phyloP scores from a whole-genome alignment of 371 early-diverging fungal genomes.

The Syncephalastrum monosporum region DNA sequence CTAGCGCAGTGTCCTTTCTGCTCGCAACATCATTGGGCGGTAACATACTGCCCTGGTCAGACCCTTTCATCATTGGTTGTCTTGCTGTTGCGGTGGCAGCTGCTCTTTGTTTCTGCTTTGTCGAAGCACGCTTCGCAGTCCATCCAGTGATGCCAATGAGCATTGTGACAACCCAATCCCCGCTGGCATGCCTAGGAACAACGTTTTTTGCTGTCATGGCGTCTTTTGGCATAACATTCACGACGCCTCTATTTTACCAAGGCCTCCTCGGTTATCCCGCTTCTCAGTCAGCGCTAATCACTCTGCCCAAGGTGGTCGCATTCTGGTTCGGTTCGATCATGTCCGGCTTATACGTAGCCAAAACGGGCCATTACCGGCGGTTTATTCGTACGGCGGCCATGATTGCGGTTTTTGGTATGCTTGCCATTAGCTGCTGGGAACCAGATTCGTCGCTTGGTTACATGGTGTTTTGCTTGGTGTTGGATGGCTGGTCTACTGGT shows the following conservation, averaged over 20 bases:
- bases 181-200: slow-evolving; percentile 34
- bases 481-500: slow-evolving; percentile 48
- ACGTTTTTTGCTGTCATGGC: slow-evolving; percentile 40
- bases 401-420: slow-evolving; percentile 18
- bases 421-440: slow-evolving; percentile 30
- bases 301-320: slow-evolving; percentile 35
- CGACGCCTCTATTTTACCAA: slow-evolving; percentile 41
- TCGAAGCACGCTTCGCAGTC: slow-evolving; percentile 59
- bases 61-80: slow-evolving; percentile 57
- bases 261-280: slow-evolving; percentile 36
- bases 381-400: slow-evolving; percentile 24
- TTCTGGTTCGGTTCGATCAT: slow-evolving; percentile 38
- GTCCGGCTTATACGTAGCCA: slow-evolving; percentile 42
- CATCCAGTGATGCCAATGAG: slow-evolving; percentile 63
- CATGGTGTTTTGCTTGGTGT: slow-evolving; percentile 21
- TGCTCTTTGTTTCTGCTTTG: slow-evolving; percentile 44
- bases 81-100: slow-evolving; percentile 45
- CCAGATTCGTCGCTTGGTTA: slow-evolving; percentile 16
- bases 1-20: slow-evolving; percentile 53
- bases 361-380: slow-evolving; percentile 39
- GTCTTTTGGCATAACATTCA: slow-evolving; percentile 31
- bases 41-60: slow-evolving; percentile 56
- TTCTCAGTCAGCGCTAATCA: slow-evolving; percentile 36
- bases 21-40: slow-evolving; percentile 68
- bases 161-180: slow-evolving; percentile 38